These are phyloP conservation scores for Cladophialophora exuberans DNA, from an alignment of 2,329 filamentous ascomycete genomes.

Conservation along the genomic window DNA sequence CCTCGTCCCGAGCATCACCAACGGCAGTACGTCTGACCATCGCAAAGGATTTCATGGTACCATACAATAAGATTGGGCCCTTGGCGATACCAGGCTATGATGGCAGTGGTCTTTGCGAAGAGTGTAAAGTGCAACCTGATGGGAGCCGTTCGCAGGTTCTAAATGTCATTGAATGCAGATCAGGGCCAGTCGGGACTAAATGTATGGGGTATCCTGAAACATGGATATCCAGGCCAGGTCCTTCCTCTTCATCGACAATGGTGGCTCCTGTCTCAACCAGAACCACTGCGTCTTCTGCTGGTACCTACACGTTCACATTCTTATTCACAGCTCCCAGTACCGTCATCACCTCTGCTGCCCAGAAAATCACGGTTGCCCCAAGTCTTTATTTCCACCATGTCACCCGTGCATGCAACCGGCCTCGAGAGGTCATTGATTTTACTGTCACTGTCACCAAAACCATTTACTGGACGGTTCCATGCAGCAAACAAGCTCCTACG, in stretches of 20 bases:
- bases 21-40: conserved; percentile 21
- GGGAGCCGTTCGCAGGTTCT: conserved; percentile 28
- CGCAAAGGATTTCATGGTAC: conserved; percentile 27
- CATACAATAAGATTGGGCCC: conserved; percentile 30
- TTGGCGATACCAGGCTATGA: conserved; percentile 30
- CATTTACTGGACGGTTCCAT: conserved; percentile 24
- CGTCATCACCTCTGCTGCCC: conserved; percentile 6
- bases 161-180: conserved; percentile 27
- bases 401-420: conserved; percentile 18
- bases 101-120: conserved; percentile 29
- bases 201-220: conserved; percentile 25
- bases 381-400: conserved; percentile 26
- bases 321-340: conserved; percentile 17
- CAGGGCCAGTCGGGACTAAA: conserved; percentile 15
- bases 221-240: conserved; percentile 26
- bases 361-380: conserved; percentile 26
- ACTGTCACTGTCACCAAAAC: conserved; percentile 29
- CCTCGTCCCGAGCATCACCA: conserved; percentile 7
- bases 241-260: conserved; percentile 14
- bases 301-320: conserved; percentile 30
- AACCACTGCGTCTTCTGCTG: conserved; percentile 20
- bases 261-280: conserved; percentile 16
- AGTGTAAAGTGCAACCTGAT: conserved; percentile 21
- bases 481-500: conserved; percentile 16
- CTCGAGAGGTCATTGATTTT: conserved; percentile 27